phyloP scores from a whole-genome alignment of 2,329 filamentous ascomycete genomes.

The Colletotrichum truncatum region DNA sequence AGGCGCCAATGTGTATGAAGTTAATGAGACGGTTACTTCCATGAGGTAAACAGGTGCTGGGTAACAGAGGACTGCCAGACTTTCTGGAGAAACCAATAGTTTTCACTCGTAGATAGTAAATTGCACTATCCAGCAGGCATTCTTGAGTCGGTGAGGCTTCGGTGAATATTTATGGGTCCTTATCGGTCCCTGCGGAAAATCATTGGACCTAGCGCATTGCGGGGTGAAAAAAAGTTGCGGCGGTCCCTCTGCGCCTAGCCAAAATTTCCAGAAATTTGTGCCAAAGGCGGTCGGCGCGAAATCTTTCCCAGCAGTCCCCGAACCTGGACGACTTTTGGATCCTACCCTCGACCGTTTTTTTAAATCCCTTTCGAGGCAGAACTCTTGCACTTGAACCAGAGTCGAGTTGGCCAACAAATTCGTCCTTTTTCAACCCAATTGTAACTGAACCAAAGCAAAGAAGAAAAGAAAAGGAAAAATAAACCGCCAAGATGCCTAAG shows the following conservation, averaged over 20 bases:
- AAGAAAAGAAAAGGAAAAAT: not conserved
- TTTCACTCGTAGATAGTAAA: not conserved
- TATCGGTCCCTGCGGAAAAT: slow-evolving; percentile 30
- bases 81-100: too few relatives aligned
- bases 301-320: slow-evolving; percentile 22
- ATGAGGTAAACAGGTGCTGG: not conserved
- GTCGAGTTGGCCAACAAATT: not conserved
- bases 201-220: slow-evolving; percentile 33
- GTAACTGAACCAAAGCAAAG: not conserved
- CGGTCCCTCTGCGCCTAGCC: slow-evolving; percentile 9
- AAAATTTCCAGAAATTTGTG: slow-evolving; percentile 31
- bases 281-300: slow-evolving; percentile 31
- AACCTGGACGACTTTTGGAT: not conserved
- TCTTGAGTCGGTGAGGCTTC: not conserved
- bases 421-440: not conserved
- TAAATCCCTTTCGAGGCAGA: not conserved
- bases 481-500: slow-evolving; percentile 79
- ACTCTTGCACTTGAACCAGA: not conserved
- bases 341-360: not conserved
- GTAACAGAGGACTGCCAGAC: not conserved
- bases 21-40: not conserved
- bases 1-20: not conserved
- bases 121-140: not conserved
- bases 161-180: not conserved
- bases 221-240: slow-evolving; percentile 34